Conservation (phyloP, 352 stramenopile genomes). For the Globisporangium canariense region DNA sequence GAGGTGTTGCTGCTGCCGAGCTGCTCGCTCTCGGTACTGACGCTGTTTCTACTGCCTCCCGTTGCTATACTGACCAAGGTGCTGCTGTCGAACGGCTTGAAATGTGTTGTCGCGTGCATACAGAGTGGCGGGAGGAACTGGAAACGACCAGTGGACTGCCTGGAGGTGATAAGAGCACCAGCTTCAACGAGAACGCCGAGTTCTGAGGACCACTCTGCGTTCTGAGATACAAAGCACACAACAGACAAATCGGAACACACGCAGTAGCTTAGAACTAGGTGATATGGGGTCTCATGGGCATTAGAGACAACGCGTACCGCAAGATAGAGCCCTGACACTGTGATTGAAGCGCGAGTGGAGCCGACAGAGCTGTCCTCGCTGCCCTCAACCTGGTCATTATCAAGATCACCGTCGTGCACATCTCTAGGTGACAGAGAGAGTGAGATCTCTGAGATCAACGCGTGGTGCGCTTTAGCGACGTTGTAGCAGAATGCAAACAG, state of each 20-base stretch:
- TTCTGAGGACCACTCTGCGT: constrained; percentile 33
- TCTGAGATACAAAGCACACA: constrained; percentile 17
- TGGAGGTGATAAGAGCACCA: not conserved
- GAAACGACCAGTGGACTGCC: not conserved
- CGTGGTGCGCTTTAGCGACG: constrained; percentile 20
- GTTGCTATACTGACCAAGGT: constrained; percentile 2
- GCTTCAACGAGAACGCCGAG: constrained; percentile 14
- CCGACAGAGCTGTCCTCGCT: not conserved
- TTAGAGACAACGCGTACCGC: constrained; percentile 26
- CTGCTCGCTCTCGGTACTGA: constrained; percentile 11
- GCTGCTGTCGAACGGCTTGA: constrained; percentile 15
- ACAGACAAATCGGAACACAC: not conserved
- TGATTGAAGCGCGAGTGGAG: constrained; percentile 21
- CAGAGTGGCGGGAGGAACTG: constrained; percentile 26
- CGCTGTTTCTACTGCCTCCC: not conserved
- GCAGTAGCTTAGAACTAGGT: too few relatives aligned
- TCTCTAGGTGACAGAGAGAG: constrained; percentile 5
- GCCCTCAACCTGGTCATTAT: not conserved
- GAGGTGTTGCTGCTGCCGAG: not conserved
- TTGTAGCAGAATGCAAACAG: constrained; percentile 34
- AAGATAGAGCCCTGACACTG: constrained; percentile 37
- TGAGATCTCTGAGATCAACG: constrained; percentile 9
- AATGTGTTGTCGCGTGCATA: constrained; percentile 29
- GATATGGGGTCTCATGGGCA: too few relatives aligned
- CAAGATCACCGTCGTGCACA: not conserved